Base-by-base conservation (phyloP, 805 yeast genomes). In the Candida methanosorbosa region DNA sequence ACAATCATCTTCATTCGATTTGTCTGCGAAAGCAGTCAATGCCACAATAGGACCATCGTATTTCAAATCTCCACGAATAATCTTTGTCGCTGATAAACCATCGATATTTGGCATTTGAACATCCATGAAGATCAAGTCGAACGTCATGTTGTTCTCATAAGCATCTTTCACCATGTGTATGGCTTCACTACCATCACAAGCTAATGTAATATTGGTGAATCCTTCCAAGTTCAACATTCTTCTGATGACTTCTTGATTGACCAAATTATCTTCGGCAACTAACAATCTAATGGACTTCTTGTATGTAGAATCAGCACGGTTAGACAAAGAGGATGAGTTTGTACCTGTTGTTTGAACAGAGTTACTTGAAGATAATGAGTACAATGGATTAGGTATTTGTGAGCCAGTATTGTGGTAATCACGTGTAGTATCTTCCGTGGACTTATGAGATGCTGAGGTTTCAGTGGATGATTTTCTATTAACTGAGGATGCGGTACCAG, bases 31-130 rank as follows among this genome's bases (percentile, higher is more conserved):
- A 1, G 97, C 97, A 0, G 97, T 88, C 36, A 90, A 68, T 0
- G 97, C 97, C 26, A 90, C 92, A 38, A 92, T 87, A 0, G 97
- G 97, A 6, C 72, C 70, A 1, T 53, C 52, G 49, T 72, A 83
- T 5, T 68, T 61, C 39, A 82, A 55, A 29, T 81, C 78, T 14
- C 64, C 58, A 30, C 96, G 66, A 24, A 90, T 81, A 49, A 71
- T 66, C 40, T 65, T 74, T 0, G 97, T 87, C 0, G 97, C 95
- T 18, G 76, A 65, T 21, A 88, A 61, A 3, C 98, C 98, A 54
- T 90, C 97, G 44, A 87, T 68, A 48, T 75, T 79, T 4, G 97
- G 97, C 97, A 88, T 90, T 58, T 90, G 97, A 34, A 90, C 94
- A 57, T 90, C 98, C 98, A 90, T 90, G 52, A 90, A 84, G 2